Conservation (phyloP, 768 basidiomycete genomes). For the Pleurotus citrinopileatus region DNA sequence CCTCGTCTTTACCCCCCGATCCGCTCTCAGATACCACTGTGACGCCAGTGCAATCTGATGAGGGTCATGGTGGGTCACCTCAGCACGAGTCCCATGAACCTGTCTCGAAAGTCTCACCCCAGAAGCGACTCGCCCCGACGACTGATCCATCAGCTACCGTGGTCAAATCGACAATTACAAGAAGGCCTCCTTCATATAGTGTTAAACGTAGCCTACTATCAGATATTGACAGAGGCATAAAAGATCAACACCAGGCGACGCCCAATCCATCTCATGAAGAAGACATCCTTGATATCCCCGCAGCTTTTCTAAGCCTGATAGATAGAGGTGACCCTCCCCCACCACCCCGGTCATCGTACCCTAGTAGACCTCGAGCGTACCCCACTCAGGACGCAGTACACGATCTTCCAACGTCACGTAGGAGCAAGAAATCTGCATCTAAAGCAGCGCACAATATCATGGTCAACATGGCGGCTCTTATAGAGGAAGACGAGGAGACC, state of each 20-base stretch:
- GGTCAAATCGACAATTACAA: conserved; percentile 4
- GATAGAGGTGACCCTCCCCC: neutral
- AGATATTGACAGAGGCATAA: neutral
- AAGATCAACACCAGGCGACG: neutral
- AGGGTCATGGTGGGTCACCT: neutral
- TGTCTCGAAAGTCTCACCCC: neutral
- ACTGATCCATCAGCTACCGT: conserved; percentile 3
- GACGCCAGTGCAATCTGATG: conserved; percentile 5
- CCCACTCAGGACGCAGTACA: conserved; percentile 5
- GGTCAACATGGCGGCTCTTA: conserved; percentile 49
- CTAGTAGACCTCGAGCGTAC: conserved; percentile 12
- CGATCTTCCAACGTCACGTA: conserved; percentile 14
- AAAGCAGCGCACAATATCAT: conserved; percentile 40
- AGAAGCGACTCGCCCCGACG: neutral
- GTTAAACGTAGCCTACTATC: neutral
- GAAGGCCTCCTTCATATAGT: neutral
- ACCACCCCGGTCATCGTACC: neutral
- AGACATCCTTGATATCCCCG: neutral
- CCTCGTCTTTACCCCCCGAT: neutral
- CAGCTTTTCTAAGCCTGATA: neutral
- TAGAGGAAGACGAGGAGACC: conserved; percentile 51
- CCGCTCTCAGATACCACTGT: neutral
- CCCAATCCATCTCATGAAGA: neutral
- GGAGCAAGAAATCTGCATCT: conserved; percentile 20
- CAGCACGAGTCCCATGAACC: neutral